Evolutionary conservation across 2,329 filamentous ascomycete species (phyloP), one percentile per base, ranked within the genome.

Genomic region (Sporothrix globosa): DNA sequence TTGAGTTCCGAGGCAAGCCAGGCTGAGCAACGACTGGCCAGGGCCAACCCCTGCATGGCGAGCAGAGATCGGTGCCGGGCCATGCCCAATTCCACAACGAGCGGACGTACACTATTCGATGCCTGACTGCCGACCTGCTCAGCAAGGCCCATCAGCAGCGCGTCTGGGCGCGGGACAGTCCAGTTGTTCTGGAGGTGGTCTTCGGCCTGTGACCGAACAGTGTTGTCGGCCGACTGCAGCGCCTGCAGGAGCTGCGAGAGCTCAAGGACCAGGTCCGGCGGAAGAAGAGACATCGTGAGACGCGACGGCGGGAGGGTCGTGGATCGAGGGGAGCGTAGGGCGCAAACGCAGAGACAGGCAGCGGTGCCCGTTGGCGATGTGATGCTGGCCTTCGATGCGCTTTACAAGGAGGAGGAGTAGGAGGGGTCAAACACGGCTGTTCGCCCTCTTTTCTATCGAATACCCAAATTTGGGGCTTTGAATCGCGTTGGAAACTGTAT

Each of bases 151-250:
- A 98, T 96, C 78, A 99, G 83, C 75, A 98, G 85, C 76, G 97
- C 86, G 77, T 97, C 94, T 48, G 96, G 94, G 72, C 91, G 88
- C 70, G 88, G 86, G 73, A 84, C 83, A 48, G 93, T 91, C 96
- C 96, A 99, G 85, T 93, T 94, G 81, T 88, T 92, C 80, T 93
- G 92, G 73, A 99, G 84, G 80, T 94, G 91, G 74, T 96, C 92
- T 81, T 99, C 96, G 68, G 95, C 95, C 80, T 92, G 89, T 41
- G 91, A 88, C 79, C 96, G 91, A 76, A 92, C 86, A 71, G 85
- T 85, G 83, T 99, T 99, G 83, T 99, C 95, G 76, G 93, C 83
- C 63, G 92, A 95, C 82, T 96, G 92, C 74, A 99, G 88, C 75
- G 91, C 94, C 82, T 92, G 89, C 79, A 99, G 86, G 75, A 99